Conservation (phyloP, 441 rosid species). For the Eutrema salsugineum region DNA sequence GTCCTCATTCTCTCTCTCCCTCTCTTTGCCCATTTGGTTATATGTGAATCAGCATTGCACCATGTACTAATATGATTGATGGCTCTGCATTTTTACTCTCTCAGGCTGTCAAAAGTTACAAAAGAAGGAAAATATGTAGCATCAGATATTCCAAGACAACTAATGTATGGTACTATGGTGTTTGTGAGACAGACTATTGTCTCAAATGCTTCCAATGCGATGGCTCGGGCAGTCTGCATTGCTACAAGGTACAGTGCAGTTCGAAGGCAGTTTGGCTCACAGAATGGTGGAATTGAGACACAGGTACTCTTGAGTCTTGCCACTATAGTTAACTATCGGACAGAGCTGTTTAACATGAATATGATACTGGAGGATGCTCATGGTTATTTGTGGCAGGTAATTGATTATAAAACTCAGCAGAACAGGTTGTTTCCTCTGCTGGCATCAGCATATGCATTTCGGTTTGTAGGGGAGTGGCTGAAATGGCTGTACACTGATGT, state of each 20-base stretch:
- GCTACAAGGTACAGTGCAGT: constrained; percentile 87
- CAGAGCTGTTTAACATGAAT: not conserved
- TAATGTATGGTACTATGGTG: constrained; percentile 87
- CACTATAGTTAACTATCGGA: not conserved
- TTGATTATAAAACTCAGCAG: constrained; percentile 89
- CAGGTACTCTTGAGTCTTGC: constrained; percentile 41
- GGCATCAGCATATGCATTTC: constrained; percentile 89
- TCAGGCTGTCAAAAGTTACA: constrained; percentile 75
- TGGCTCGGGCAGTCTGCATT: constrained; percentile 78
- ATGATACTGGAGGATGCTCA: not conserved
- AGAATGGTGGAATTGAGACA: constrained; percentile 60
- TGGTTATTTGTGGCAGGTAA: constrained; percentile 50
- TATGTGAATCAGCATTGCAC: not conserved
- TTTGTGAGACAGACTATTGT: constrained; percentile 72
- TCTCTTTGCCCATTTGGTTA: not conserved
- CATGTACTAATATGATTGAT: not conserved
- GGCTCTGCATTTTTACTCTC: constrained; percentile 17
- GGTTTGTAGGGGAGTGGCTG: constrained; percentile 90
- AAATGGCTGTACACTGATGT: constrained; percentile 80
- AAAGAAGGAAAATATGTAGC: constrained; percentile 65
- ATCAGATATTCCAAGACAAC: constrained; percentile 75
- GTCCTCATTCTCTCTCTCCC: constrained; percentile 27
- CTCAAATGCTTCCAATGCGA: constrained; percentile 64
- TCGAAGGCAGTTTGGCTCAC: constrained; percentile 84
- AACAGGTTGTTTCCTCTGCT: constrained; percentile 82